Base-by-base conservation (phyloP, 352 stramenopile genomes). In the Pythium aphanidermatum region DNA sequence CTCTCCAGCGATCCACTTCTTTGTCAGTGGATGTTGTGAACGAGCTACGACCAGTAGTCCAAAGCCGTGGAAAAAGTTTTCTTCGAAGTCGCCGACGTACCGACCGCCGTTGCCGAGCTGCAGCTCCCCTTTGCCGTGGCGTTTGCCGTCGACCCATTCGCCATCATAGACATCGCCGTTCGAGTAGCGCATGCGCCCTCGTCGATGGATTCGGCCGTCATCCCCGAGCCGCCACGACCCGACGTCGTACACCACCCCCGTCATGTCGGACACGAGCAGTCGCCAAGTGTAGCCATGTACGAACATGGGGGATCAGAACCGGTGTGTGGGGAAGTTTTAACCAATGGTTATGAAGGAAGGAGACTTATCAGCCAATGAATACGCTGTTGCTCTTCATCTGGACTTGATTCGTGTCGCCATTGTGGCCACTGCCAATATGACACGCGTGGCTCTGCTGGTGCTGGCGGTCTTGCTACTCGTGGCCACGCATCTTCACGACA, bases 141-240 rank as follows among this genome's bases (percentile, higher is more conserved):
- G 74, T 58, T 88, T 84, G 51, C 75, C 74, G 46, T 93, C 61
- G 21, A 89, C 67, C 85, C 85, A 95, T 44, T 95, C 82, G 46
- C 85, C 80, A 21, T 87, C 77, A 51, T 92, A 96, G 8, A 83
- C 36, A 33, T 94, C 85, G 6, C 83, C 81, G 31, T 67, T 93
- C 4, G 74, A 67, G 42, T 78, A 84, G 26, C 82, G 80, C 16
- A 95, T 55, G 8, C 69, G 67, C 5, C 79, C 78, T 23, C 60
- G 71, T 5, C 83, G 68, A 48, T 88, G 74, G 51, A 95, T 85
- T 41, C 58, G 68, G 39, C 80, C 80, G 49, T 92, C 76, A 17
- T 85, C 70, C 5, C 68, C 68, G 3, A 92, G 63, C 3, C 79
- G 65, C 79, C 79, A 91, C 4, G 66, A 82, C 12, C 74, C 74